Evolutionary conservation across 257 asterid genomes (phyloP).

Genomic region (Nicotiana undulata): DNA sequence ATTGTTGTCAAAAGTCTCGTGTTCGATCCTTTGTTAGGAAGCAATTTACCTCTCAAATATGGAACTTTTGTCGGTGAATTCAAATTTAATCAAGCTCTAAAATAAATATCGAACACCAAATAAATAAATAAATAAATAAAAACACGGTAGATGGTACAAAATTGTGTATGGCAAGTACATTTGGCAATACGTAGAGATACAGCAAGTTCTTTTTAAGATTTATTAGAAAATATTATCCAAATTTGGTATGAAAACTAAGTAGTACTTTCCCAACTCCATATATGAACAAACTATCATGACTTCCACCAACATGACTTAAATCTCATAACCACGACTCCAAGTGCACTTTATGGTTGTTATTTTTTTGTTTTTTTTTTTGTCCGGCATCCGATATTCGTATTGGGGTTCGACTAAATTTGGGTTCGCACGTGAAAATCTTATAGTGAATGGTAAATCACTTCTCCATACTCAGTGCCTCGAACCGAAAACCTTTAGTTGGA

Average conservation of each 20-base stretch:
- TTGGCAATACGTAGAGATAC: slow-evolving; percentile 16
- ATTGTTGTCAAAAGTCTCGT: too few relatives aligned
- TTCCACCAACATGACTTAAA: slow-evolving; percentile 21
- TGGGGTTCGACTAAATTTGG: too few relatives aligned
- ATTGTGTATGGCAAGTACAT: not conserved
- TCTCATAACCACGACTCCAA: not conserved
- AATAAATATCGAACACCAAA: too few relatives aligned
- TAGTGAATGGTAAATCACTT: too few relatives aligned
- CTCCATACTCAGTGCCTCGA: too few relatives aligned
- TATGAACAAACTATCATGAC: slow-evolving; percentile 21
- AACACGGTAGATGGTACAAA: not conserved
- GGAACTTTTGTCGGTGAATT: accelerated
- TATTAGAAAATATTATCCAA: slow-evolving; percentile 22
- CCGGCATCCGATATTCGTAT: too few relatives aligned
- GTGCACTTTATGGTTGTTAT: slow-evolving; percentile 11
- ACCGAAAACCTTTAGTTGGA: too few relatives aligned
- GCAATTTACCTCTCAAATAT: too few relatives aligned
- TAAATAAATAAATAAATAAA: too few relatives aligned
- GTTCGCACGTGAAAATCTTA: accelerated
- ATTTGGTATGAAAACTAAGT: slow-evolving; percentile 12
- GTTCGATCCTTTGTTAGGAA: too few relatives aligned
- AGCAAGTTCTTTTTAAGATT: slow-evolving; percentile 11
- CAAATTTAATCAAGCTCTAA: too few relatives aligned
- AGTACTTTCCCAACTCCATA: slow-evolving; percentile 15
- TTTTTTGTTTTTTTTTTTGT: too few relatives aligned